phyloP scores from a whole-genome alignment of 305 asterid genomes.

The Rubia tinctorum region DNA sequence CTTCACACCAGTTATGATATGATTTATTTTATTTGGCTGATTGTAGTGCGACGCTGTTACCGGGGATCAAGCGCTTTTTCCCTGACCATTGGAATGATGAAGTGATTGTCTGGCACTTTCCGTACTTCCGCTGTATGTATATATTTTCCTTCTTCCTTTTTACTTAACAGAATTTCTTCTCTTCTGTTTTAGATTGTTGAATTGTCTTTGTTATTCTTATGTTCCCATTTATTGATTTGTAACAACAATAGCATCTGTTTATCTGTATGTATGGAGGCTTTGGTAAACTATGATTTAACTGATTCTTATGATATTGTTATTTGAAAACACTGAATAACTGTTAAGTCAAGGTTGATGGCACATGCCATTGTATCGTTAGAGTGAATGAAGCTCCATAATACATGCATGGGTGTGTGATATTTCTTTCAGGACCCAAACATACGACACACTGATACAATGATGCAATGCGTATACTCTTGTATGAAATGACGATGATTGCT shows the following conservation, averaged over 20 bases:
- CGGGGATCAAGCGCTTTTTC: slow-evolving; percentile 65
- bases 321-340: background rate
- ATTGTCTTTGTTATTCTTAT: background rate
- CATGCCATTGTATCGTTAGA: background rate
- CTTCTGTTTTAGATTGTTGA: background rate
- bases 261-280: background rate
- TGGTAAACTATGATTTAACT: background rate
- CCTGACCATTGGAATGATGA: slow-evolving; percentile 84
- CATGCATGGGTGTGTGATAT: background rate
- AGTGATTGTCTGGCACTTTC: slow-evolving; percentile 59
- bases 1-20: background rate
- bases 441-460: background rate
- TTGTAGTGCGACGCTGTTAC: slow-evolving; percentile 84
- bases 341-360: background rate
- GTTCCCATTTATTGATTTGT: background rate
- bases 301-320: background rate
- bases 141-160: slow-evolving; percentile 7
- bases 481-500: background rate
- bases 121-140: slow-evolving; percentile 63
- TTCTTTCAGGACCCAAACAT: background rate
- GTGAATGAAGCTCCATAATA: background rate
- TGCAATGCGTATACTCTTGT: background rate
- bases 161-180: background rate
- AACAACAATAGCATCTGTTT: background rate
- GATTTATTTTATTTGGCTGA: slow-evolving; percentile 19